Evolutionary conservation across 768 basidiomycete species (phyloP), one percentile per base, ranked within the genome.

Genomic region (Artomyces pyxidatus): DNA sequence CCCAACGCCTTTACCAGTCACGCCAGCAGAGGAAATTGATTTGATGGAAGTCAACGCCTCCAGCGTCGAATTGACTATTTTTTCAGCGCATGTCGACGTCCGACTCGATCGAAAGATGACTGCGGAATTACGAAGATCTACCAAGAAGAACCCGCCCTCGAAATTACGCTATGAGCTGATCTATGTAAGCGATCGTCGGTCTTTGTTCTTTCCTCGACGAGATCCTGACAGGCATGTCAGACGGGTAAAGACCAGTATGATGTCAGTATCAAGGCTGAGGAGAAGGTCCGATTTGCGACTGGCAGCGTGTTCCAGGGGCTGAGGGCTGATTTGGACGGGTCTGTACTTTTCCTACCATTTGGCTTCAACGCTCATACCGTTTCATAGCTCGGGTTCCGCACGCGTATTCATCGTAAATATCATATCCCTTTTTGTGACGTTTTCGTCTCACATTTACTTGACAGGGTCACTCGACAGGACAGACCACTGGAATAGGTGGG

Each of bases 91-190:
- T 30, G 75, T 88, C 12, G 73, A 74, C 39, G 83, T 89, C 17
- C 72, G 66, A 37, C 63, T 88, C 16, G 79, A 80, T 53, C 74
- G 77, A 64, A 87, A 84, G 59, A 68, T 85, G 42, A 71, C 77
- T 2, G 63, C 70, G 8, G 95, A 97, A 63, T 69, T 98, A 28
- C 76, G 86, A 51, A 74, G 95, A 50, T 88, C 91, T 1, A 99
- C 94, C 10, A 97, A 97, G 76, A 99, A 99, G 72, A 83, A 88
- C 47, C 87, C 90, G 0, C 95, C 95, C 0, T 68, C 67, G 4
- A 76, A 71, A 45, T 76, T 93, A 61, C 81, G 74, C 48, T 86
- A 88, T 47, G 80, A 87, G 56, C 72, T 99, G 11, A 90, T 99
- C 35, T 98, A 89, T 69, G 85, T 88, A 45, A 54, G 80, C 63